These are phyloP conservation scores for Colletotrichum lupini DNA, from an alignment of 2,329 filamentous ascomycete species.

Conservation along the genomic window DNA sequence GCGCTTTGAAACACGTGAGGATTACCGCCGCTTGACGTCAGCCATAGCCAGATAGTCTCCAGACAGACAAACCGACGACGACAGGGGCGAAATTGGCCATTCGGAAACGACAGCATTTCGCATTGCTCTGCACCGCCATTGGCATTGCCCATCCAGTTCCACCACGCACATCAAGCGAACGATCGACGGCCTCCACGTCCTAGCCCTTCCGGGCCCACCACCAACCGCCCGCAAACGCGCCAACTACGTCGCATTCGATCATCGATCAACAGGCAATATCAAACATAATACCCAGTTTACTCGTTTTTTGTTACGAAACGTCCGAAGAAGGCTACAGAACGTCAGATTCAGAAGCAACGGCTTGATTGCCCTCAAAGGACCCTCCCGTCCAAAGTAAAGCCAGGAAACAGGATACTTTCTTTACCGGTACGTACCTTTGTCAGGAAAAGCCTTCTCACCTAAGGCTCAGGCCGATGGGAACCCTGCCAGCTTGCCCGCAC, in stretches of 20 bases:
- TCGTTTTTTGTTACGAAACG: constrained; percentile 19
- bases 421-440: neutral
- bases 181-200: constrained; percentile 4
- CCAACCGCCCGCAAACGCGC: constrained; percentile 10
- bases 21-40: constrained; percentile 28
- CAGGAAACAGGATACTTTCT: neutral
- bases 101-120: neutral
- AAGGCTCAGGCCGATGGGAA: neutral
- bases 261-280: constrained; percentile 13
- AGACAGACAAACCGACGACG: neutral
- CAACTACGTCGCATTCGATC: constrained; percentile 26
- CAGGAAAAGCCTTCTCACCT: neutral
- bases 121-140: constrained; percentile 6
- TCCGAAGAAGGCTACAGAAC: neutral
- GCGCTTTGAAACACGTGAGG: constrained; percentile 28
- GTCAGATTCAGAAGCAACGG: neutral
- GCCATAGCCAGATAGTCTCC: neutral
- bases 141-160: neutral
- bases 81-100: constrained; percentile 11
- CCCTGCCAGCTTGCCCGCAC: neutral
- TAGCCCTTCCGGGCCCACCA: neutral
- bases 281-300: constrained; percentile 26
- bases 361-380: neutral
- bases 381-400: neutral
- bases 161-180: neutral